Evolutionary conservation across 192 early-diverging fungal species (phyloP).

Genomic region (Haplosporangium gracile): DNA sequence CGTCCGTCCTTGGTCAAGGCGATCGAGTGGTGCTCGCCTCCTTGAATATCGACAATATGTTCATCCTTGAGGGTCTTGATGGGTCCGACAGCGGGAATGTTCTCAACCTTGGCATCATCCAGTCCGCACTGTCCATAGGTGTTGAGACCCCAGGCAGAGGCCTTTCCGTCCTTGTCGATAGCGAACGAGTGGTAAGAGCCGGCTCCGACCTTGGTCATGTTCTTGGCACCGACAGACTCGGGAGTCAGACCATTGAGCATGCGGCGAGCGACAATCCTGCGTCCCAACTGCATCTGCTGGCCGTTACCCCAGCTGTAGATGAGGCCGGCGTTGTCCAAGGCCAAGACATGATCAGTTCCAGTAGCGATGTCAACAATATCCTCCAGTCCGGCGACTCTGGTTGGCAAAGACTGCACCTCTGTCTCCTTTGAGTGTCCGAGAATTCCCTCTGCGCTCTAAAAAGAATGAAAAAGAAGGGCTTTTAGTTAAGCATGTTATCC

Average conservation of each 20-base stretch:
- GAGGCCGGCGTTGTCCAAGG: constrained; percentile 76
- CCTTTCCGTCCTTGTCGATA: constrained; percentile 71
- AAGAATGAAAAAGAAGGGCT: not conserved
- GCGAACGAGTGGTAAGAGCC: constrained; percentile 91
- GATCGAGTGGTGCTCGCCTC: constrained; percentile 89
- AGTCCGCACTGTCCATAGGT: constrained; percentile 90
- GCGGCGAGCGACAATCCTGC: constrained; percentile 80
- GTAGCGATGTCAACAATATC: constrained; percentile 82
- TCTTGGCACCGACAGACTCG: constrained; percentile 65
- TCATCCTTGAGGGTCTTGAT: constrained; percentile 66
- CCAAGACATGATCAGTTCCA: constrained; percentile 90
- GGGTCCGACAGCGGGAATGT: constrained; percentile 67
- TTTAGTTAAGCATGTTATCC: not conserved
- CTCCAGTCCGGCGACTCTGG: constrained; percentile 64
- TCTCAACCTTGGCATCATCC: constrained; percentile 51
- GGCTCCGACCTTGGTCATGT: constrained; percentile 76
- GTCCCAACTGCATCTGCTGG: constrained; percentile 91
- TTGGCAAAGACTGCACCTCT: constrained; percentile 72
- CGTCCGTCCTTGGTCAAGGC: constrained; percentile 80
- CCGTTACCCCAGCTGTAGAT: constrained; percentile 93
- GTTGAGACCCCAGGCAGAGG: constrained; percentile 92
- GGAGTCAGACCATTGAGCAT: constrained; percentile 74
- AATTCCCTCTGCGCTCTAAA: constrained; percentile 83
- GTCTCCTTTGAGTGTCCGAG: constrained; percentile 83
- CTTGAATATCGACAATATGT: constrained; percentile 73